Conservation (phyloP, 805 yeast species). For the Metschnikowia peoriensis region DNA sequence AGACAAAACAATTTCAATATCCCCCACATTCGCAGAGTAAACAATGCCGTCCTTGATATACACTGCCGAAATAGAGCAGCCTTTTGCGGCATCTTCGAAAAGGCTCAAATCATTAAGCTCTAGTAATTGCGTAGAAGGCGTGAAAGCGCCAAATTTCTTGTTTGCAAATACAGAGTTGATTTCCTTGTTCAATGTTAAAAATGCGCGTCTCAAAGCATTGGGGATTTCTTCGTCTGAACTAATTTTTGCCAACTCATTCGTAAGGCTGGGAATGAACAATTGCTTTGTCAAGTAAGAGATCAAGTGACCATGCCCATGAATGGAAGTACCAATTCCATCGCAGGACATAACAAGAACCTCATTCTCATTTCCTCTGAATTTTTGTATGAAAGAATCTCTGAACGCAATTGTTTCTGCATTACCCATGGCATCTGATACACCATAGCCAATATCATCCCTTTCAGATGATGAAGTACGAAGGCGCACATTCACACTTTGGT, state of each 20-base stretch:
- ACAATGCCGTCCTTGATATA: conserved; percentile 70
- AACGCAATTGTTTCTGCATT: conserved; percentile 60
- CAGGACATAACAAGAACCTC: conserved; percentile 66
- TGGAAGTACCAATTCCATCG: conserved; percentile 11
- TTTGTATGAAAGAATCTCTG: conserved; percentile 83
- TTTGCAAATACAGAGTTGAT: conserved; percentile 60
- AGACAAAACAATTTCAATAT: conserved; percentile 77
- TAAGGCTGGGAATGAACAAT: conserved; percentile 63
- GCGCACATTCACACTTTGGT: conserved; percentile 77
- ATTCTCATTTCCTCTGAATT: conserved; percentile 80
- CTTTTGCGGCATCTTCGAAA: conserved; percentile 68
- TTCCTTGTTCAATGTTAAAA: conserved; percentile 76
- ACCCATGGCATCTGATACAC: conserved; percentile 88
- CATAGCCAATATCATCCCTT: conserved; percentile 73
- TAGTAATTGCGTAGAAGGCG: conserved; percentile 34
- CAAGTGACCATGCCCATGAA: conserved; percentile 51
- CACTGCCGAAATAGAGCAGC: conserved; percentile 80
- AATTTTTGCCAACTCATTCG: conserved; percentile 57
- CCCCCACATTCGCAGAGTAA: conserved; percentile 89
- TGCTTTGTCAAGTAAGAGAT: conserved; percentile 74
- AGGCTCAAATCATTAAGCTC: conserved; percentile 53
- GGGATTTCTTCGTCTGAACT: conserved; percentile 48
- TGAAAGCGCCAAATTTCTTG: conserved; percentile 40
- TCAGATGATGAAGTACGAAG: conserved; percentile 88
- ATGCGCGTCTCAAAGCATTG: conserved; percentile 80